phyloP scores from a whole-genome alignment of 2,329 filamentous ascomycete species.

The Sporothrix dimorphospora region DNA sequence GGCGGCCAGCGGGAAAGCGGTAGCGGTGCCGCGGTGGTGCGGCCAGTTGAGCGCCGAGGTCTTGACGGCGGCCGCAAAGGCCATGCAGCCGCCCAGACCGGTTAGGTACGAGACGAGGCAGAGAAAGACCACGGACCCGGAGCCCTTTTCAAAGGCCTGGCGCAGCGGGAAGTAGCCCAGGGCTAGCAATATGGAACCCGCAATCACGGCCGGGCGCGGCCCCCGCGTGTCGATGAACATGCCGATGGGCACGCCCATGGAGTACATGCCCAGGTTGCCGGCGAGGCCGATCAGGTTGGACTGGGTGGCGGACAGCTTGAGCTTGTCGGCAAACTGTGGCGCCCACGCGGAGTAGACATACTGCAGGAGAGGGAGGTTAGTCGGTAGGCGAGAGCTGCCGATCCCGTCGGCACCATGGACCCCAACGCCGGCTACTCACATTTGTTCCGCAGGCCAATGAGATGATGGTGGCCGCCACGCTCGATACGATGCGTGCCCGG shows the following conservation, averaged over 20 bases:
- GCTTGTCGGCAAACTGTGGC: conserved; percentile 85
- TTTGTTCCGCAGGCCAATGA: conserved; percentile 92
- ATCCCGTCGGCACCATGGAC: neutral
- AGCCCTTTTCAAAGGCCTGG: conserved; percentile 71
- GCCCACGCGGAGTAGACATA: conserved; percentile 99
- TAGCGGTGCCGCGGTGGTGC: conserved; percentile 86
- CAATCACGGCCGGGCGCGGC: conserved; percentile 75
- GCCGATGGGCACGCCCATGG: conserved; percentile 83
- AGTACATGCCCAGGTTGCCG: conserved; percentile 93
- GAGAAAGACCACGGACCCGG: conserved; percentile 61
- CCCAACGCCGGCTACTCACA: conserved; percentile 52
- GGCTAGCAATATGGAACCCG: conserved; percentile 72
- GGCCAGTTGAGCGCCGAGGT: conserved; percentile 89
- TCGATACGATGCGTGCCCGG: conserved; percentile 74
- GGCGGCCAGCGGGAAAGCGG: conserved; percentile 87
- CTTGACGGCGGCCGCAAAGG: conserved; percentile 89
- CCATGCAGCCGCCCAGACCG: conserved; percentile 85
- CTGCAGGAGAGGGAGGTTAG: conserved; percentile 49
- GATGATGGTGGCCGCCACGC: conserved; percentile 81
- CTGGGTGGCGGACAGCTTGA: conserved; percentile 88
- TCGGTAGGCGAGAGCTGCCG: neutral
- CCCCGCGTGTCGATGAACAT: conserved; percentile 83
- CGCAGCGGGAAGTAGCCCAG: conserved; percentile 86
- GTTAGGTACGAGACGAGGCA: conserved; percentile 86
- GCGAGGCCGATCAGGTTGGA: conserved; percentile 87